Evolutionary conservation across 2,329 filamentous ascomycete genomes (phyloP), one percentile per base, ranked within the genome.

Genomic region (Curvularia spicifera): DNA sequence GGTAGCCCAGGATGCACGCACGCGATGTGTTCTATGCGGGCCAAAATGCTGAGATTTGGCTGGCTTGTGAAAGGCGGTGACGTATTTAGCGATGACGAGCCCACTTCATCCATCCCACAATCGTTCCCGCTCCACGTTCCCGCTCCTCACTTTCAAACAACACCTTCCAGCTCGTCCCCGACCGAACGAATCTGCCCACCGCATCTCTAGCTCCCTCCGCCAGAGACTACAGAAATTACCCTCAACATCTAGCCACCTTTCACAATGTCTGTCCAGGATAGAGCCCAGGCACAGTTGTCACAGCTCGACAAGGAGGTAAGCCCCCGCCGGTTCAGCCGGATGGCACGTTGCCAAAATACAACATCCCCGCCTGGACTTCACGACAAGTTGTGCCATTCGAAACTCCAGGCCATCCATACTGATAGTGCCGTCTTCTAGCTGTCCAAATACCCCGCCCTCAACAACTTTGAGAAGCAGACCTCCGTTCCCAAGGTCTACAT

Each of bases 401-500:
- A 45, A 37, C 51, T 35, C 45, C 12, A 49, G 31, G 40, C 26
- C 12, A 18, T 39, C 20, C 26, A 45, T 66, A 62, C 72, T 76
- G 60, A 73, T 63, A 42, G 51, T 43, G 49, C 29, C 29, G 59
- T 65, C 51, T 69, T 59, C 49, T 78, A 95, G 91, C 88, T 95
- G 68, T 91, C 90, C 78, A 94, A 93, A 80, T 95, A 95, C 82
- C 89, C 89, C 71, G 80, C 85, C 73, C 86, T 95, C 77, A 90
- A 88, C 85, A 92, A 94, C 82, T 85, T 95, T 73, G 91, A 96
- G 86, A 91, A 89, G 85, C 88, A 91, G 79, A 90, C 89, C 65
- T 88, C 86, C 57, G 85, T 95, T 50, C 91, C 91, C 76, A 96
- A 96, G 84, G 89, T 91, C 73, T 95, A 96, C 78, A 89, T 87